Evolutionary conservation across 495 filamentous ascomycete species (phyloP).

Genomic region (Trichoderma gamsii): DNA sequence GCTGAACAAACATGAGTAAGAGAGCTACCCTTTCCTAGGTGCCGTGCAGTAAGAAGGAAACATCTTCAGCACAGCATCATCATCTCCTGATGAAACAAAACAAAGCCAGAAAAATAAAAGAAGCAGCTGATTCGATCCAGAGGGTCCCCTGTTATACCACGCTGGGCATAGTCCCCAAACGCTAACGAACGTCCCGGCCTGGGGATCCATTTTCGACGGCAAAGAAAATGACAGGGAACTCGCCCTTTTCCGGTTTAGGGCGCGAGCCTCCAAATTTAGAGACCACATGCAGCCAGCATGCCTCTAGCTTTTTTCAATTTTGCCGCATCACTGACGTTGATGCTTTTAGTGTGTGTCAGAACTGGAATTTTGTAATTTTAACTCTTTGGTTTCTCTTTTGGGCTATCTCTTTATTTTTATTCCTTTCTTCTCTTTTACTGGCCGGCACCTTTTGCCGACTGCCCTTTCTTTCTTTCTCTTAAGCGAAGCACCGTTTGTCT

Average conservation of each 20-base stretch:
- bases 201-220: background rate
- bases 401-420: background rate
- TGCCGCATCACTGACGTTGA: background rate
- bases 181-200: background rate
- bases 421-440: too few relatives aligned
- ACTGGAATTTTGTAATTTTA: background rate
- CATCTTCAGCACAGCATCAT: background rate
- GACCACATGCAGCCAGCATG: background rate
- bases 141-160: background rate
- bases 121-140: background rate
- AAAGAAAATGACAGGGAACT: background rate
- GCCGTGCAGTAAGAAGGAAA: too few relatives aligned
- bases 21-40: background rate
- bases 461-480: background rate
- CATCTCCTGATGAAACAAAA: slow-evolving; percentile 13
- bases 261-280: slow-evolving; percentile 10
- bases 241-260: background rate
- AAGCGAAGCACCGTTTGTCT: slow-evolving; percentile 2
- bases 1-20: background rate
- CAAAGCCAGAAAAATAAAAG: background rate
- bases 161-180: background rate
- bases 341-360: background rate
- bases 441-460: slow-evolving; percentile 9
- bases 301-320: background rate
- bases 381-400: too few relatives aligned